These are phyloP conservation scores for Flaveria ramosissima DNA, from an alignment of 129 eudicot species.

Conservation along the genomic window DNA sequence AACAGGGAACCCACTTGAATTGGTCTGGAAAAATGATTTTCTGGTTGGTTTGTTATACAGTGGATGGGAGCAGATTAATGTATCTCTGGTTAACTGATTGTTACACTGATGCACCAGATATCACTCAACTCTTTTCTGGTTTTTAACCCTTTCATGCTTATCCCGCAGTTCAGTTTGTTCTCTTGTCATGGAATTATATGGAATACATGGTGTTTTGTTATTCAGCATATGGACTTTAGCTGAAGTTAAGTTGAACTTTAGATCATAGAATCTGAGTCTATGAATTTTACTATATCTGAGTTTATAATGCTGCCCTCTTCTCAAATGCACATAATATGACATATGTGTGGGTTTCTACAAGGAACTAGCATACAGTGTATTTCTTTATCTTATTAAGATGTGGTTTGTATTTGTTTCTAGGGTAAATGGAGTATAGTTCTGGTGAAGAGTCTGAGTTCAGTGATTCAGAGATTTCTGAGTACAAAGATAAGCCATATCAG, in stretches of 20 bases:
- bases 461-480: slow-evolving; percentile 79
- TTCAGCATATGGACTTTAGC: background rate
- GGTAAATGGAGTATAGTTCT: slow-evolving; percentile 69
- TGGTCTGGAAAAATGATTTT: background rate
- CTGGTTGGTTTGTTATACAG: background rate
- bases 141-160: background rate
- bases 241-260: background rate
- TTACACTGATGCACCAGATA: background rate
- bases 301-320: too few species aligned
- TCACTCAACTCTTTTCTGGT: background rate
- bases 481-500: slow-evolving; percentile 71
- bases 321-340: background rate
- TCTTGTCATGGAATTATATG: too few species aligned
- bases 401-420: slow-evolving; percentile 16
- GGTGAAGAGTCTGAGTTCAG: slow-evolving; percentile 87
- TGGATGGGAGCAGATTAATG: background rate
- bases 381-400: background rate
- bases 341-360: background rate
- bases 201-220: background rate
- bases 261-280: background rate
- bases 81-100: background rate
- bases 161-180: too few species aligned
- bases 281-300: background rate
- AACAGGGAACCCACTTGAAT: background rate
- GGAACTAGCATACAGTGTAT: background rate